A percentile compares a stretch with the other conserved stretches of the same genome.
Conservation (phyloP, 371 early-diverging fungal genomes). For the Amoeboaphelidium protococcarum region DNA sequence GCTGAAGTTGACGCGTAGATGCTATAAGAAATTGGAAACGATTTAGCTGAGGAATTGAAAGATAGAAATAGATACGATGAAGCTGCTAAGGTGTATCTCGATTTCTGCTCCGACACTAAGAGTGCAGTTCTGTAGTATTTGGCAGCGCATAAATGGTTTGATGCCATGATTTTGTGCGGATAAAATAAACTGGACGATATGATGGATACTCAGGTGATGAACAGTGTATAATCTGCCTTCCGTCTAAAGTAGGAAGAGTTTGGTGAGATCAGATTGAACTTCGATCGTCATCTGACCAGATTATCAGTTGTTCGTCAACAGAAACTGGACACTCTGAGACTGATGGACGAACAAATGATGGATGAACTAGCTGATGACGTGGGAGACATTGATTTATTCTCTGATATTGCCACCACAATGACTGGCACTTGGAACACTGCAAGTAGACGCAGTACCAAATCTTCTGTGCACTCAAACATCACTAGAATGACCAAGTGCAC, state of each 20-base stretch:
- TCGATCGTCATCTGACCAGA: neutral
- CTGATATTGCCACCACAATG: neutral
- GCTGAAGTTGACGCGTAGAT: neutral
- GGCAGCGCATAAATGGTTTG: constrained; percentile 11
- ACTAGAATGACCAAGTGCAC: constrained; percentile 39
- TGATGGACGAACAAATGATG: neutral
- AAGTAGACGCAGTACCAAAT: constrained; percentile 1
- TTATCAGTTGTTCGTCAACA: neutral
- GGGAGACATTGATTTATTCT: neutral
- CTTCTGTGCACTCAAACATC: constrained; percentile 3
- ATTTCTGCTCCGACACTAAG: constrained; percentile 13
- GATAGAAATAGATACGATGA: constrained; percentile 6
- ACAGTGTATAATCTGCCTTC: neutral
- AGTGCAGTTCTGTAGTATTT: constrained; percentile 11
- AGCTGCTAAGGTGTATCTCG: constrained; percentile 12
- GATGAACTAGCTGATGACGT: neutral
- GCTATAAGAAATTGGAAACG: neutral
- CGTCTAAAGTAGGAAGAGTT: neutral
- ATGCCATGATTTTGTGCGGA: constrained; percentile 9
- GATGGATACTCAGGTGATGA: neutral
- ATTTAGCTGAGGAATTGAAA: neutral
- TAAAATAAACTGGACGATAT: neutral
- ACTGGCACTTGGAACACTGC: constrained; percentile 1
- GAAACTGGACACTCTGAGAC: neutral
- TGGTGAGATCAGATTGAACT: neutral